phyloP scores from a whole-genome alignment of 2,329 filamentous ascomycete genomes.

The Graphilbum ipis-grandicollis region DNA sequence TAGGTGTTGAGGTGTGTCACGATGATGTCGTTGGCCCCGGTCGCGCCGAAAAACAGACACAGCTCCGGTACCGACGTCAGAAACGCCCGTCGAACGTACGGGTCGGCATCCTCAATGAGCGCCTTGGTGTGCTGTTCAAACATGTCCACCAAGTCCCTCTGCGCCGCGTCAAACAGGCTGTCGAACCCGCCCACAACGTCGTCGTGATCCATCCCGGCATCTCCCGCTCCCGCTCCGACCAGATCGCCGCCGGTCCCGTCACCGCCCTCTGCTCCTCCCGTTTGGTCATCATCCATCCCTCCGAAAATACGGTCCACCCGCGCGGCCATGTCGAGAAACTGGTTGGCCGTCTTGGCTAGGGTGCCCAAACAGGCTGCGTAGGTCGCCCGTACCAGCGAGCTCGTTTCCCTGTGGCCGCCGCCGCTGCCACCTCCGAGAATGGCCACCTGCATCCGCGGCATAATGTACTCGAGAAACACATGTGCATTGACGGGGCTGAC shows the following conservation, averaged over 20 bases:
- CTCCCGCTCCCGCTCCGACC: not conserved
- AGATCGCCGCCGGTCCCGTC: not conserved
- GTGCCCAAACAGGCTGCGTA: conserved; percentile 88
- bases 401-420: conserved; percentile 3
- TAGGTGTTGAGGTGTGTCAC: conserved; percentile 94
- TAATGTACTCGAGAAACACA: conserved; percentile 50
- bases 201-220: not conserved
- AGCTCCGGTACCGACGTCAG: conserved; percentile 79
- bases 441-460: conserved; percentile 43
- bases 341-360: conserved; percentile 66
- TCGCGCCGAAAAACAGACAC: conserved; percentile 85
- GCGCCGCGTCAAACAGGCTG: conserved; percentile 75
- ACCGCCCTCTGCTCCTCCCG: not conserved
- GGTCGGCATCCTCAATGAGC: conserved; percentile 71
- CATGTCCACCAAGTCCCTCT: conserved; percentile 61
- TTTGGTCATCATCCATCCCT: conserved; percentile 2
- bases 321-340: conserved; percentile 57
- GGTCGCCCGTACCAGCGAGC: conserved; percentile 61
- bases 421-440: conserved; percentile 22
- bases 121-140: conserved; percentile 83
- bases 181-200: conserved; percentile 31
- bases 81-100: conserved; percentile 78
- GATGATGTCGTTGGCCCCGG: conserved; percentile 90
- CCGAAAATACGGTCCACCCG: conserved; percentile 5
- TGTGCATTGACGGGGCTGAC: conserved; percentile 64